Conservation (phyloP, 2,329 filamentous ascomycete species). For the Rhexocercosporidium sp. region DNA sequence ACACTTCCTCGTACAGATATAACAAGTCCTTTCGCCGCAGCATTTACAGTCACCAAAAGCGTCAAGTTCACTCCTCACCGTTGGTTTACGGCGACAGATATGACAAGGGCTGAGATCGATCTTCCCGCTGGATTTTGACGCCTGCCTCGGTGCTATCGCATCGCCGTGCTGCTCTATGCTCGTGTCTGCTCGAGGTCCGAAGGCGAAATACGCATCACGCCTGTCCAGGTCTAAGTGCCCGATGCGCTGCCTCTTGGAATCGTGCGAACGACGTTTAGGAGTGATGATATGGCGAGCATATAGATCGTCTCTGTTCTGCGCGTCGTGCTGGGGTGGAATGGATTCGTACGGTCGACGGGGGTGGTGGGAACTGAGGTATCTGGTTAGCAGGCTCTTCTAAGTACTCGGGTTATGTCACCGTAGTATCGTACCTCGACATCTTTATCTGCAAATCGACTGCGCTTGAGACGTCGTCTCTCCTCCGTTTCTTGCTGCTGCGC, state of each 20-base stretch:
- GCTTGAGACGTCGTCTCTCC: constrained; percentile 30
- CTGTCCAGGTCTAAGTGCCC: background rate
- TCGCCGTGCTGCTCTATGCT: background rate
- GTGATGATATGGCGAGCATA: background rate
- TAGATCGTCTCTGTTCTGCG: background rate
- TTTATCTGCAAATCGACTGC: constrained; percentile 17
- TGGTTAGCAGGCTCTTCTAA: background rate
- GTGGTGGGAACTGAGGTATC: background rate
- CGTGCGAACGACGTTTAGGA: constrained; percentile 10
- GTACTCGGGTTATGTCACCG: too few species aligned
- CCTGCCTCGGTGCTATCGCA: background rate
- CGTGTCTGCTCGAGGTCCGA: background rate
- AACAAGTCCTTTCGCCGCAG: constrained; percentile 68
- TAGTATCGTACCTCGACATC: background rate
- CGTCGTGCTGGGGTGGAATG: background rate
- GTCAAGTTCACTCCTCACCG: constrained; percentile 68
- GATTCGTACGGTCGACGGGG: background rate
- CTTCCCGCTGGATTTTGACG: constrained; percentile 1
- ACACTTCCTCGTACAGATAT: constrained; percentile 71
- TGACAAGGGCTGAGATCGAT: constrained; percentile 61
- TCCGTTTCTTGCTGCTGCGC: constrained; percentile 30
- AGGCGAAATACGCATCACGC: background rate
- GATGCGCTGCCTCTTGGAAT: constrained; percentile 25
- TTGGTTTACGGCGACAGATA: constrained; percentile 70
- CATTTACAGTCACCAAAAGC: constrained; percentile 68